Evolutionary conservation across 768 basidiomycete species (phyloP).

Genomic region (Lentinus tigrinus): DNA sequence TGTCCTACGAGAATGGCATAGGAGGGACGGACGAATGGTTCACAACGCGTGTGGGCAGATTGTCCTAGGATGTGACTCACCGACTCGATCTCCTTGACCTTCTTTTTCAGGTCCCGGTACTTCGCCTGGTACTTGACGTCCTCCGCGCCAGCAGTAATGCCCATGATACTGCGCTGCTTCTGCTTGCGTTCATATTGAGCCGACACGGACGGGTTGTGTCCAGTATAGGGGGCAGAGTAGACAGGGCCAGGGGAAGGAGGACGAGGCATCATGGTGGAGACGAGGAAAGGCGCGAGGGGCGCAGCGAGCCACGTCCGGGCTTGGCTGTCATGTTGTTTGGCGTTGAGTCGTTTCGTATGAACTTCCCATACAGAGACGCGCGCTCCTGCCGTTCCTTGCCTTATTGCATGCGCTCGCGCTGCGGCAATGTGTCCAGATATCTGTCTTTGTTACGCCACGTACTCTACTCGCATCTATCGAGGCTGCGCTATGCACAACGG

Average conservation of each 20-base stretch:
- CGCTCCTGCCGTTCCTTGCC: conserved; percentile 33
- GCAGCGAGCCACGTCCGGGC: conserved; percentile 19
- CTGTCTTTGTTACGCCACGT: not conserved
- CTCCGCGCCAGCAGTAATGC: conserved; percentile 77
- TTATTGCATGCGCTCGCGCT: not conserved
- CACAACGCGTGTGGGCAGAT: not conserved
- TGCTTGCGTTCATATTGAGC: conserved; percentile 11
- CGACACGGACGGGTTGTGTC: conserved; percentile 2
- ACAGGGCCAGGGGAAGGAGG: conserved; percentile 41
- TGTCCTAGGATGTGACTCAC: conserved; percentile 42
- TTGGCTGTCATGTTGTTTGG: conserved; percentile 30
- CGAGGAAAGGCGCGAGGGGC: conserved; percentile 36
- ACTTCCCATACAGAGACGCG: conserved; percentile 38
- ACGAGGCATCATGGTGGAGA: conserved; percentile 61
- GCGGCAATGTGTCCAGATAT: not conserved
- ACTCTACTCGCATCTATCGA: not conserved
- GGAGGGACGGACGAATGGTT: not conserved
- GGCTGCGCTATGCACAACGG: not conserved
- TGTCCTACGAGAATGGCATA: conserved; percentile 54
- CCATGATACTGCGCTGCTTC: conserved; percentile 29
- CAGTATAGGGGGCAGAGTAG: conserved; percentile 14
- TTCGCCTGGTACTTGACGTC: conserved; percentile 86
- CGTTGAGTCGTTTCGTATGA: conserved; percentile 34
- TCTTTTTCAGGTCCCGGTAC: conserved; percentile 85
- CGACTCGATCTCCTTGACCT: conserved; percentile 82